Evolutionary conservation across 106 monocot species (phyloP), one percentile per base, ranked within the genome.

Genomic region (Dendrobium huoshanense): DNA sequence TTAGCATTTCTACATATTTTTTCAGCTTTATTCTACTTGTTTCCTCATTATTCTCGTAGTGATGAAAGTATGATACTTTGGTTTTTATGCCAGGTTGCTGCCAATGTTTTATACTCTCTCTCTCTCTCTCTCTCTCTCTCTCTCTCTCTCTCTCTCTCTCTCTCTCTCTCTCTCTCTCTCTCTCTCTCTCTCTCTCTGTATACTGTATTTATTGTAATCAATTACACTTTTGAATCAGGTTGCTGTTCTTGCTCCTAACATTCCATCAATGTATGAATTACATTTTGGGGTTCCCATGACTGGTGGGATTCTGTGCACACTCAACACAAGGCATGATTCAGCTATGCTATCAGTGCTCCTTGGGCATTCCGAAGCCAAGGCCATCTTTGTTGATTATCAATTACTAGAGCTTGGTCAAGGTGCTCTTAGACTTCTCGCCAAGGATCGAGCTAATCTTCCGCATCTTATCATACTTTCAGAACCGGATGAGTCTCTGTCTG

Each of bases 281-380:
- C 92, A 95, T 77, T 95, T 95, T 48, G 92, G 87, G 5, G 90
- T 87, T 18, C 87, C 95, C 19, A 95, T 95, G 95, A 80, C 92
- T 43, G 95, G 95, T 72, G 95, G 87, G 11, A 76, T 95, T 80
- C 90, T 95, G 25, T 90, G 90, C 74, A 78, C 95, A 3, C 80
- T 95, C 29, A 95, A 95, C 79, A 88, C 79, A 7, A 90, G 90
- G 13, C 95, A 86, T 59, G 87, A 95, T 56, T 79, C 95, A 10
- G 20, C 85, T 72, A 90, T 89, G 90, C 29, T 92, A 19, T 88
- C 92, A 25, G 74, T 79, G 47, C 88, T 95, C 24, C 87, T 95
- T 1, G 73, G 44, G 29, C 95, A 95, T 76, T 90, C 92, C 2
- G 90, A 82, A 45, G 80, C 92, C 78, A 92, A 92, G 75, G 37